Evolutionary conservation across 148 eudicot species (phyloP), one percentile per base, ranked within the genome.

Genomic region (Euryodendron excelsum): DNA sequence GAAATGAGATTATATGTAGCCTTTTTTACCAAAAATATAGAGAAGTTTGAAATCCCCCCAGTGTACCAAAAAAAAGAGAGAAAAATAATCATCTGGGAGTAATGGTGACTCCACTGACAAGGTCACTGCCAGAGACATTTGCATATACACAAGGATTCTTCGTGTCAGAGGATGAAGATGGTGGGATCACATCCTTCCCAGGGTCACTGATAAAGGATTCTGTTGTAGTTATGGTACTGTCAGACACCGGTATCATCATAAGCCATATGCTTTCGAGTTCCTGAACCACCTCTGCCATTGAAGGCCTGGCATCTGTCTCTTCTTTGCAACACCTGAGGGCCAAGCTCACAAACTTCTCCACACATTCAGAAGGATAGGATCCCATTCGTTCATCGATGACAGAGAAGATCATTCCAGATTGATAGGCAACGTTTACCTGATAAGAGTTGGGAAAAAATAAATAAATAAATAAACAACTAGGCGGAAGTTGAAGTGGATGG

Each of bases 301-400:
- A 80, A 47, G 91, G 91, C 25, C 91, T 75, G 53, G 72, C 48
- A 4, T 81, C 79, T 36, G 91, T 86, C 80, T 86, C 88, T 2
- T 88, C 89, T 67, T 53, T 86, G 87, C 88, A 88, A 71, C 91
- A 88, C 76, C 81, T 82, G 23, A 88, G 79, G 45, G 86, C 86
- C 61, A 88, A 81, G 69, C 55, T 84, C 68, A 86, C 61, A 69
- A 88, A 88, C 82, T 81, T 88, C 77, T 86, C 88, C 74, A 86
- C 86, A 31, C 87, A 81, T 60, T 92, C 96, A 3, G 92, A 73
- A 13, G 92, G 90, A 58, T 88, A 90, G 5, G 93, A 80, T 73
- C 96, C 96, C 93, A 92, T 90, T 30, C 62, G 71, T 65, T 79
- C 85, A 17, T 92, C 96, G 8, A 92, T 66, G 1, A 92, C 80